phyloP scores from a whole-genome alignment of 805 yeast genomes.

The Metschnikowia peoriensis region DNA sequence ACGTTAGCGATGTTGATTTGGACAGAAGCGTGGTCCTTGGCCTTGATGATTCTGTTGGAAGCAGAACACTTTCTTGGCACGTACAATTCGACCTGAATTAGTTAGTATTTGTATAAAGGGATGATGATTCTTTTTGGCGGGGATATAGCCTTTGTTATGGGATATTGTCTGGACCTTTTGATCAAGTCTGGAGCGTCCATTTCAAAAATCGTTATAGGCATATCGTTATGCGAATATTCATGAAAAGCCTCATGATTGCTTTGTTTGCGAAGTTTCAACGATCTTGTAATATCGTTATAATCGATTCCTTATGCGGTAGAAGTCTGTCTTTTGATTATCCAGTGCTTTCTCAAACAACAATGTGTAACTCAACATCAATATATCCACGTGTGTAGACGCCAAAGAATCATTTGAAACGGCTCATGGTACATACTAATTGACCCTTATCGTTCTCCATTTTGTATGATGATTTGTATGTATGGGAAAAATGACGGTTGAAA shows the following conservation, averaged over 20 bases:
- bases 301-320: no score
- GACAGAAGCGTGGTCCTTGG: constrained; percentile 99
- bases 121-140: neutral
- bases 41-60: constrained; percentile 99
- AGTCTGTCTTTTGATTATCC: no score
- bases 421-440: constrained; percentile 80
- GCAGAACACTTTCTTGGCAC: constrained; percentile 99
- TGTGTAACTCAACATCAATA: neutral
- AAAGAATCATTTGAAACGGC: neutral
- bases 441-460: constrained; percentile 99
- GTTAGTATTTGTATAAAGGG: constrained; percentile 25
- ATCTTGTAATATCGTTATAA: no score
- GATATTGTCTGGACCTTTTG: no score
- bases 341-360: neutral
- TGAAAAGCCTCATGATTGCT: no score
- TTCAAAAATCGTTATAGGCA: no score
- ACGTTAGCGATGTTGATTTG: constrained; percentile 99
- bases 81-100: constrained; percentile 92
- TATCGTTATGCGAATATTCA: no score
- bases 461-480: constrained; percentile 29
- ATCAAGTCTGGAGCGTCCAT: no score
- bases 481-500: constrained; percentile 14
- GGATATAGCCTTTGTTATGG: no score
- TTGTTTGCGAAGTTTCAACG: no score
- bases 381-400: neutral